Percentiles rank a stretch among this genome's conserved stretches.
Evolutionary conservation across 179 eudicot genomes (phyloP).

Genomic region (Heliamphora pulchella): DNA sequence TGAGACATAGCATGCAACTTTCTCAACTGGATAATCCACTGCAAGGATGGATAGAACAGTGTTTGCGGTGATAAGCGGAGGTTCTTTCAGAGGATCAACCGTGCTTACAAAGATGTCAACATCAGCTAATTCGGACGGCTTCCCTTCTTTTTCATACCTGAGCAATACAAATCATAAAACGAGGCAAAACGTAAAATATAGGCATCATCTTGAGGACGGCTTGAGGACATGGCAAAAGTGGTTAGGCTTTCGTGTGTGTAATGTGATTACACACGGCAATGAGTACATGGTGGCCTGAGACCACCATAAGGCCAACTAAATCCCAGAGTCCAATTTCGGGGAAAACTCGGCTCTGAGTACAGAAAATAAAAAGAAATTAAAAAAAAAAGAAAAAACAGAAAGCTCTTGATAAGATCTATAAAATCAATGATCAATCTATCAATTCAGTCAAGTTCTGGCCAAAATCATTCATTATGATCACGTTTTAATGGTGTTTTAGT

Average conservation of each 20-base stretch:
- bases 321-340: too few relatives aligned
- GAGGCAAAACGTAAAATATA: background rate
- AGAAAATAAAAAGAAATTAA: too few relatives aligned
- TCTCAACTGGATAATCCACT: conserved; percentile 83
- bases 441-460: too few relatives aligned
- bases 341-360: too few relatives aligned
- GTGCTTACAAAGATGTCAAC: conserved; percentile 78
- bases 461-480: too few relatives aligned
- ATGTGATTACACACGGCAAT: too few relatives aligned
- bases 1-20: conserved; percentile 45
- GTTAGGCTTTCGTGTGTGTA: background rate
- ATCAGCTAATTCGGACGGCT: conserved; percentile 72
- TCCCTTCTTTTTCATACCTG: conserved; percentile 82
- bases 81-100: conserved; percentile 84
- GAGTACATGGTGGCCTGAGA: too few relatives aligned
- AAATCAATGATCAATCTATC: too few relatives aligned
- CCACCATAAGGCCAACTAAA: too few relatives aligned
- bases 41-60: conserved; percentile 86
- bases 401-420: too few relatives aligned
- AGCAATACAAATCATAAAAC: background rate
- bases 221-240: background rate
- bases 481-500: too few relatives aligned
- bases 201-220: background rate
- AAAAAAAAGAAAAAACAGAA: too few relatives aligned
- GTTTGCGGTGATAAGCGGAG: conserved; percentile 87